phyloP scores from a whole-genome alignment of 768 basidiomycete species.

The Kwoniella newhampshirensis region DNA sequence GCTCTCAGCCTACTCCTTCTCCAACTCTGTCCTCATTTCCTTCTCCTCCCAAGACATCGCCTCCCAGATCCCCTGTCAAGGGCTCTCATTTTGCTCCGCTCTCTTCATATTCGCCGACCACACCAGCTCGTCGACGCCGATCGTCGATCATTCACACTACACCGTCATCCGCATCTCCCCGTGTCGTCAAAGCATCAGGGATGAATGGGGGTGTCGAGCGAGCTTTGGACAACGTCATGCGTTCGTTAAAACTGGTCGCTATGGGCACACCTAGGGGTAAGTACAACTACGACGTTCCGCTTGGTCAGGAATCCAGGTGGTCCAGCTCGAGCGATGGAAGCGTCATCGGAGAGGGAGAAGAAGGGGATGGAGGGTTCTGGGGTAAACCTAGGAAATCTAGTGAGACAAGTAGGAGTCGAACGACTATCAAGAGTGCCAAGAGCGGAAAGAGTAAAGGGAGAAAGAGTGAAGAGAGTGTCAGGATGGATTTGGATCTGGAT shows the following conservation, averaged over 20 bases:
- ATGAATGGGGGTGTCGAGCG: slow-evolving; percentile 28
- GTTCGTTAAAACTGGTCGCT: slow-evolving; percentile 22
- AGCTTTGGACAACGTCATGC: slow-evolving; percentile 40
- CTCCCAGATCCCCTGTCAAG: slow-evolving; percentile 3
- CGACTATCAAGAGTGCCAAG: slow-evolving; percentile 17
- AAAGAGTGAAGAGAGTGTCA: slow-evolving; percentile 14
- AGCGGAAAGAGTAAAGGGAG: slow-evolving; percentile 12
- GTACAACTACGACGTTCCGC: background rate
- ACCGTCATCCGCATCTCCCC: slow-evolving; percentile 23
- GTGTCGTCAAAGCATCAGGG: slow-evolving; percentile 18
- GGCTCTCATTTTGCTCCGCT: background rate
- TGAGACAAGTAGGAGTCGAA: slow-evolving; percentile 23
- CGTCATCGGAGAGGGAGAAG: slow-evolving; percentile 8
- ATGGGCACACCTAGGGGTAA: slow-evolving; percentile 21
- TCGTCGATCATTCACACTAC: slow-evolving; percentile 23
- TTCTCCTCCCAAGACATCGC: slow-evolving; percentile 14
- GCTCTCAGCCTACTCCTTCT: slow-evolving; percentile 8
- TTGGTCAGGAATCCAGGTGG: slow-evolving; percentile 30
- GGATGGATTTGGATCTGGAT: slow-evolving; percentile 19
- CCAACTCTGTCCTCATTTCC: slow-evolving; percentile 26
- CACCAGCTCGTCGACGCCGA: slow-evolving; percentile 17
- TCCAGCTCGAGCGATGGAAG: slow-evolving; percentile 36
- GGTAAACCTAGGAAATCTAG: slow-evolving; percentile 28
- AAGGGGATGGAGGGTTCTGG: slow-evolving; percentile 7
- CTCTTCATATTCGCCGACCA: background rate